Evolutionary conservation across 345 rosid species (phyloP).

Genomic region (Anastatica hierochuntica): DNA sequence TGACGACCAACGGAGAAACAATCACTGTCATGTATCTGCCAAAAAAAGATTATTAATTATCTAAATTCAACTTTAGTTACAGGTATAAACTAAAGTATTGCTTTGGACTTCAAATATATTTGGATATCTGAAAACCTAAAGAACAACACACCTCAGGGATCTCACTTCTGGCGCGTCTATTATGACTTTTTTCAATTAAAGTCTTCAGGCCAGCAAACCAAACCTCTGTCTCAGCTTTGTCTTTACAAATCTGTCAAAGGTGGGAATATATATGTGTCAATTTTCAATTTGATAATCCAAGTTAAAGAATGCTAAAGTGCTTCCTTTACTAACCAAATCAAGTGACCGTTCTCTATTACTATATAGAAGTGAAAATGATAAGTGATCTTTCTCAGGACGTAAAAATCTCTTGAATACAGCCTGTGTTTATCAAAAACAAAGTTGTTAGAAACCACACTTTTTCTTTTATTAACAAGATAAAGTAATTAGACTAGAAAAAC

Average conservation of each 20-base stretch:
- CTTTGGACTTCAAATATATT: no score
- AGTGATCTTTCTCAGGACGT: slow-evolving; percentile 90
- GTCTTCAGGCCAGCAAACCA: slow-evolving; percentile 83
- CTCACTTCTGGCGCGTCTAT: slow-evolving; percentile 55
- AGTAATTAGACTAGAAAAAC: no score
- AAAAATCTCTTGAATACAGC: slow-evolving; percentile 85
- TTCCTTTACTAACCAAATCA: slow-evolving; percentile 62
- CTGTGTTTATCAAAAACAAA: no score
- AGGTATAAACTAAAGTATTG: no score
- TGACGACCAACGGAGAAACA: slow-evolving; percentile 36
- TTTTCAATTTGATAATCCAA: not conserved
- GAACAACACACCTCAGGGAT: slow-evolving; percentile 55
- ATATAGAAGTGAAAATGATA: slow-evolving; percentile 89
- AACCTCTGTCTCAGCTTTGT: slow-evolving; percentile 81
- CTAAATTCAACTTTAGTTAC: no score
- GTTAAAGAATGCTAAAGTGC: not conserved
- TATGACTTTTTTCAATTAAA: slow-evolving; percentile 41
- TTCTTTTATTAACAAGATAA: no score
- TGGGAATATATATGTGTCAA: not conserved
- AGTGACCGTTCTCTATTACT: slow-evolving; percentile 87
- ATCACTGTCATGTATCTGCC: slow-evolving; percentile 46
- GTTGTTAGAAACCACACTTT: not conserved
- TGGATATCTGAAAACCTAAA: no score
- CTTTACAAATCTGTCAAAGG: slow-evolving; percentile 77
- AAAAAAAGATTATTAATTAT: no score